Conservation (phyloP, 225 moss, liverwort and hornwort species). For the Takakia lepidozioides region DNA sequence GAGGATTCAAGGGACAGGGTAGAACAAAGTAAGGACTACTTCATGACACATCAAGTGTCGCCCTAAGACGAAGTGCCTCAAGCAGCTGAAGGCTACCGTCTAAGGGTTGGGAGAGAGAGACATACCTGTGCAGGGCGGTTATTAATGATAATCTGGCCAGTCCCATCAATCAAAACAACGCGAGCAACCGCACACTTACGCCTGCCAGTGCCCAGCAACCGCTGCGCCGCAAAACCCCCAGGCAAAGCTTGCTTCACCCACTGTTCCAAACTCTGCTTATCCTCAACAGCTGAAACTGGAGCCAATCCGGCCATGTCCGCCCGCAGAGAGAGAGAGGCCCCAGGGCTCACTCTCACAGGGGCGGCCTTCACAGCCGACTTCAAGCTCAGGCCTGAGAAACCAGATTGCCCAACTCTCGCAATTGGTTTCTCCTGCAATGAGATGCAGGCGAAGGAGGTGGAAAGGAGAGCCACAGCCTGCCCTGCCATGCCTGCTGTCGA, state of each 20-base stretch:
- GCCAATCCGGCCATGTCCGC: conserved; percentile 13
- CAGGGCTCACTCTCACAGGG: conserved; percentile 5
- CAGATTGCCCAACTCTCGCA: neutral
- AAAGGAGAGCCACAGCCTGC: conserved; percentile 14
- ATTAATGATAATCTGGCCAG: conserved; percentile 78
- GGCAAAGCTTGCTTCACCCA: conserved; percentile 83
- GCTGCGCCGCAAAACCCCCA: conserved; percentile 80
- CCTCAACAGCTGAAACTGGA: conserved; percentile 9
- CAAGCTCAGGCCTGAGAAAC: conserved; percentile 11
- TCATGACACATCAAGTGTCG: too few species aligned
- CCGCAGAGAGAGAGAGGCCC: conserved; percentile 1
- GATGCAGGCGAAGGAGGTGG: conserved; percentile 26
- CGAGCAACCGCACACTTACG: conserved; percentile 79
- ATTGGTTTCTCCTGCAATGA: conserved; percentile 14
- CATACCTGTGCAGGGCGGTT: conserved; percentile 65
- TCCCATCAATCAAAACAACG: conserved; percentile 80
- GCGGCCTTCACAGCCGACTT: conserved; percentile 17
- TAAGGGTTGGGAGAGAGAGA: neutral
- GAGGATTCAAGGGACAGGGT: neutral
- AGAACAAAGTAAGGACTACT: too few species aligned
- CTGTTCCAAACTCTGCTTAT: conserved; percentile 40
- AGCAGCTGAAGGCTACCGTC: too few species aligned
- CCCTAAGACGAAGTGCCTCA: too few species aligned
- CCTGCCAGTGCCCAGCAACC: conserved; percentile 72
- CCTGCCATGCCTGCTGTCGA: conserved; percentile 33